These are phyloP conservation scores for Scedosporium dehoogii DNA, from an alignment of 2,329 filamentous ascomycete genomes.

Conservation along the genomic window DNA sequence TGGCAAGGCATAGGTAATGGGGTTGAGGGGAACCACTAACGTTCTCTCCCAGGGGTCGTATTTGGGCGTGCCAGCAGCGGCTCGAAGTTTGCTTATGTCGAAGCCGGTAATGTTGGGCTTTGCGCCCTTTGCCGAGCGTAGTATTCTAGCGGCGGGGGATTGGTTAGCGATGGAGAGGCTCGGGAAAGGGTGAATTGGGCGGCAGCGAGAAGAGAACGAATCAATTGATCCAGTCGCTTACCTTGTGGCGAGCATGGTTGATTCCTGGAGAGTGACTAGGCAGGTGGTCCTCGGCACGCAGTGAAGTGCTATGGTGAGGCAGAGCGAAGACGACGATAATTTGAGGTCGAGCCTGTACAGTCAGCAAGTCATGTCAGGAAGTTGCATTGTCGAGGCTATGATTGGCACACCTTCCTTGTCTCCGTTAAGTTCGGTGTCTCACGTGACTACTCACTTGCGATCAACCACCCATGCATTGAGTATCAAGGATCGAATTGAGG, in stretches of 20 bases:
- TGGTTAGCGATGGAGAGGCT: neutral
- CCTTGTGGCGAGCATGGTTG: conserved; percentile 7
- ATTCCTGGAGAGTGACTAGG: neutral
- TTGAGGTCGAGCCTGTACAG: neutral
- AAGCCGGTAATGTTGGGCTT: conserved; percentile 85
- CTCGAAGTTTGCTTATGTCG: conserved; percentile 71
- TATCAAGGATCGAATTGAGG: neutral
- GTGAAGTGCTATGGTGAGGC: neutral
- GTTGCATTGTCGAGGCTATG: neutral
- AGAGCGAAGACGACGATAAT: neutral
- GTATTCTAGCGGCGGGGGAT: conserved; percentile 22
- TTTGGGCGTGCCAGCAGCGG: conserved; percentile 51
- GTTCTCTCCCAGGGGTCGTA: conserved; percentile 59
- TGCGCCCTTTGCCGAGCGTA: conserved; percentile 41
- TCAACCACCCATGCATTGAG: neutral
- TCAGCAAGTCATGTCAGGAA: conserved; percentile 1
- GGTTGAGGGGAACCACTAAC: conserved; percentile 26
- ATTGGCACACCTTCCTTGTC: neutral
- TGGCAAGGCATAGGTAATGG: conserved; percentile 1
- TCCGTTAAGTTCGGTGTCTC: neutral
- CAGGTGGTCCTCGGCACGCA: neutral
- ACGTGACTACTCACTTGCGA: neutral
- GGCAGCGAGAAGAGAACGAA: neutral
- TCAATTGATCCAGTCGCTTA: neutral
- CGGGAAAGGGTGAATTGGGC: neutral